Evolutionary conservation across 495 filamentous ascomycete genomes (phyloP), one percentile per base, ranked within the genome.

Genomic region (Penicillium roqueforti): DNA sequence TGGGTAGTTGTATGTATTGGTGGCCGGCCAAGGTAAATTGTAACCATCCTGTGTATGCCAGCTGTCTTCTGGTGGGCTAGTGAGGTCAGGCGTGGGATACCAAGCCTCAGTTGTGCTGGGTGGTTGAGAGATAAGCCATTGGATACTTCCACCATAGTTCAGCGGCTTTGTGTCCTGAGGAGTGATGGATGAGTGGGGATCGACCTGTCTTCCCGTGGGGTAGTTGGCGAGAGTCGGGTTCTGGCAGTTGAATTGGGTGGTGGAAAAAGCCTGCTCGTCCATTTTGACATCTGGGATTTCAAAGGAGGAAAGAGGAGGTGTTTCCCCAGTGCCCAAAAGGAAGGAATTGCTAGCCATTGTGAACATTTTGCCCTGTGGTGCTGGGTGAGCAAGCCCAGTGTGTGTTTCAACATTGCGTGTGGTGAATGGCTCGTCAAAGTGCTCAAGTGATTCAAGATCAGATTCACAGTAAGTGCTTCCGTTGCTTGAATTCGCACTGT

Each of bases 241-340:
- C 14, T 25, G 31, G 0, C 7, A 4, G 23, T 31, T 36, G 32
- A 36, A 16, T 1, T 36, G 25, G 23, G n/a, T 8, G 4, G 13
- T 18, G 1, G 14, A 22, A 0, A 48, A 10, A 22, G 40, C 5
- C 9, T 29, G 34, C 8, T 51, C 38, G 0, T 54, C 41, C 14
- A 19, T 19, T 26, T 44, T 31, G 2, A 18, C 1, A 19, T 47
- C 53, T 4, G 31, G 13, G 7, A 50, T 26, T 1, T 42, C 47
- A 19, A 62, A 55, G 4, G 56, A 55, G 2, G 59, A 55, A 0
- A 58, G 7, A 3, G 62, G 56, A 1, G 51, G 20, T 0, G 29
- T 46, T 0, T 57, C 44, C 23, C 60, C 59, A 1, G 16, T 36
- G 25, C 32, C 26, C 4, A 41, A 39, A 1, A 49, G 32, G 22